Evolutionary conservation across 352 stramenopile species (phyloP).

Genomic region (Phytophthora sansomeana): DNA sequence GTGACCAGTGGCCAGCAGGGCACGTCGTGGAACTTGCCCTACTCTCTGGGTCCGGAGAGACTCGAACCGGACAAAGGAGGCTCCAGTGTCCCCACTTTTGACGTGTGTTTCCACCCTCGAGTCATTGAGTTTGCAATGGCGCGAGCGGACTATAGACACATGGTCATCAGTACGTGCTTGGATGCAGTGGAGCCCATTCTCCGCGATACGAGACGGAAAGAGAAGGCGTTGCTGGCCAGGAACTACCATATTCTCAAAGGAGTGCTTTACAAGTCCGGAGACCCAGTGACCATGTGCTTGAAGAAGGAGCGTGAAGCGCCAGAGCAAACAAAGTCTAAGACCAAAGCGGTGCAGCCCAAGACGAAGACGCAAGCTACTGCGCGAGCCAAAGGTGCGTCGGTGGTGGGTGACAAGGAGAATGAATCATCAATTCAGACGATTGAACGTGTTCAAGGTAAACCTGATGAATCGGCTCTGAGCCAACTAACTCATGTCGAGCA

Average conservation of each 20-base stretch:
- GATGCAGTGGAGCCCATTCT: slow-evolving; percentile 80
- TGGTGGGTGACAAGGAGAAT: slow-evolving; percentile 27
- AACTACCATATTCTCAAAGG: slow-evolving; percentile 89
- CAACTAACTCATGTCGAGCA: slow-evolving; percentile 35
- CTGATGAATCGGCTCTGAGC: slow-evolving; percentile 15
- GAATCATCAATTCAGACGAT: slow-evolving; percentile 4
- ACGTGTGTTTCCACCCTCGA: slow-evolving; percentile 93
- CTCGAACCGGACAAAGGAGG: slow-evolving; percentile 91
- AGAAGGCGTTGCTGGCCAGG: slow-evolving; percentile 32
- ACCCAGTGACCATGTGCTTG: slow-evolving; percentile 81
- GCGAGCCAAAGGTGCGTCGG: neutral
- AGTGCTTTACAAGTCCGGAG: slow-evolving; percentile 86
- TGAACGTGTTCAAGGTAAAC: neutral
- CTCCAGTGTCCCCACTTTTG: slow-evolving; percentile 78
- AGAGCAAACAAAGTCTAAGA: slow-evolving; percentile 12
- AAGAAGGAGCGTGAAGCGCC: slow-evolving; percentile 31
- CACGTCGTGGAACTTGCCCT: slow-evolving; percentile 91
- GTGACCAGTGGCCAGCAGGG: slow-evolving; percentile 39
- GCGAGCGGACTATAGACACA: slow-evolving; percentile 77
- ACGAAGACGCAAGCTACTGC: neutral
- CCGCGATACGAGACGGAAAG: slow-evolving; percentile 46
- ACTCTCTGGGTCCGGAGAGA: slow-evolving; percentile 89
- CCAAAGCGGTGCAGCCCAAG: neutral
- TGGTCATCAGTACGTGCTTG: slow-evolving; percentile 90
- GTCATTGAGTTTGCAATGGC: slow-evolving; percentile 74